Evolutionary conservation across 2,329 filamentous ascomycete species (phyloP).

Genomic region (Phialocephala sp.): DNA sequence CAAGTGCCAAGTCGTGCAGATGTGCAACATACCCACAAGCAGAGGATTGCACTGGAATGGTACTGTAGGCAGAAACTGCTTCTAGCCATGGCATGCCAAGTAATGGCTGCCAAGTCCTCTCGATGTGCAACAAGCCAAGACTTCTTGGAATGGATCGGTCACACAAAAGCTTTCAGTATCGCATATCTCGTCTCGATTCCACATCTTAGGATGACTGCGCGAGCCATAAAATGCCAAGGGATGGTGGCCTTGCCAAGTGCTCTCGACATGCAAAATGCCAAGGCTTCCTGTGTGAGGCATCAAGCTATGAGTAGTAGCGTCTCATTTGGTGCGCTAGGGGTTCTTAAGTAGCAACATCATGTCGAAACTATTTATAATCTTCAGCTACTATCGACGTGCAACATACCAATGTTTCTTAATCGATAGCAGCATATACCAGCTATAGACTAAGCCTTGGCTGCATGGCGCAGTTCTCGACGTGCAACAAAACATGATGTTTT

Average conservation of each 20-base stretch:
- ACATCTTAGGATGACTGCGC: no score
- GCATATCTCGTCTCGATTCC: no score
- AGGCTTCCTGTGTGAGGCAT: neutral
- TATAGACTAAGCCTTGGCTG: no score
- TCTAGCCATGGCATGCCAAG: neutral
- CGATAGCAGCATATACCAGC: no score
- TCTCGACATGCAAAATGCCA: neutral
- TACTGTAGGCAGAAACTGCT: neutral
- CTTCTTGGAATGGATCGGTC: neutral
- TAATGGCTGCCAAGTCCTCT: neutral
- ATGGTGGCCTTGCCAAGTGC: neutral
- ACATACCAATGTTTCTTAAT: no score
- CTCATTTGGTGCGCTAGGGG: neutral
- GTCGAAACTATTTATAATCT: neutral
- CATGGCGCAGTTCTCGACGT: no score
- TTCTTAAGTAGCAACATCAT: neutral
- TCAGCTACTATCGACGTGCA: neutral
- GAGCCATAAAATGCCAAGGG: neutral
- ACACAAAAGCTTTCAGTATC: no score
- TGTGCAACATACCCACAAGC: neutral
- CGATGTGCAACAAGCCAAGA: slow-evolving; percentile 9
- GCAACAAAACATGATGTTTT: no score
- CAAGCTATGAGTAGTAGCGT: neutral
- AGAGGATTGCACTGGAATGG: neutral
- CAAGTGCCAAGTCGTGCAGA: neutral